Conservation (phyloP, 1,284 basidiomycete species). For the Psilocybe mexicana region DNA sequence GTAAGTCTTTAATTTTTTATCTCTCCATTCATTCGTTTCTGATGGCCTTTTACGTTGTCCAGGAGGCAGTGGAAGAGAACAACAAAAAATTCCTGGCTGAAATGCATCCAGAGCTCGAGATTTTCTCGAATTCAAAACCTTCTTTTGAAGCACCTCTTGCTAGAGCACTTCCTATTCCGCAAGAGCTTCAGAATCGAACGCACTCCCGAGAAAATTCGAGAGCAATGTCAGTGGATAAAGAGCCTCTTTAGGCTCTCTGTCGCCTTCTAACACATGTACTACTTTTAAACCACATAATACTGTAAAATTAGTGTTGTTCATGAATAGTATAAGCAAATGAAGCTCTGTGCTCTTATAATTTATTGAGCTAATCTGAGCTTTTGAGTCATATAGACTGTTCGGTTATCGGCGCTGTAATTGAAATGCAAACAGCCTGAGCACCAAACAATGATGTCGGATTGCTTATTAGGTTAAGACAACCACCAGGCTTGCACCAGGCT, state of each 20-base stretch:
- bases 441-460: constrained; percentile 1
- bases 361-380: too few species aligned
- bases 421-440: not conserved
- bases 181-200: constrained; percentile 4
- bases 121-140: constrained; percentile 16
- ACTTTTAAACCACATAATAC: not conserved
- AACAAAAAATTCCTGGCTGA: constrained; percentile 36
- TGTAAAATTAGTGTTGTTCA: not conserved
- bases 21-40: not conserved
- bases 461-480: too few species aligned
- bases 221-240: constrained; percentile 14
- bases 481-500: too few species aligned
- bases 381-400: too few species aligned
- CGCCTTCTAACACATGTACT: not conserved
- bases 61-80: constrained; percentile 35
- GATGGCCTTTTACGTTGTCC: not conserved
- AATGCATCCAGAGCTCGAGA: constrained; percentile 31
- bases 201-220: constrained; percentile 17
- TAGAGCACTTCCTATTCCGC: constrained; percentile 15
- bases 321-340: not conserved
- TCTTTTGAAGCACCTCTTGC: not conserved
- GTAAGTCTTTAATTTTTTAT: constrained; percentile 26
- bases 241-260: not conserved
- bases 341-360: not conserved
- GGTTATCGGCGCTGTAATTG: too few species aligned